Conservation (phyloP, 2,329 filamentous ascomycete genomes). For the Epichloe aotearoae region DNA sequence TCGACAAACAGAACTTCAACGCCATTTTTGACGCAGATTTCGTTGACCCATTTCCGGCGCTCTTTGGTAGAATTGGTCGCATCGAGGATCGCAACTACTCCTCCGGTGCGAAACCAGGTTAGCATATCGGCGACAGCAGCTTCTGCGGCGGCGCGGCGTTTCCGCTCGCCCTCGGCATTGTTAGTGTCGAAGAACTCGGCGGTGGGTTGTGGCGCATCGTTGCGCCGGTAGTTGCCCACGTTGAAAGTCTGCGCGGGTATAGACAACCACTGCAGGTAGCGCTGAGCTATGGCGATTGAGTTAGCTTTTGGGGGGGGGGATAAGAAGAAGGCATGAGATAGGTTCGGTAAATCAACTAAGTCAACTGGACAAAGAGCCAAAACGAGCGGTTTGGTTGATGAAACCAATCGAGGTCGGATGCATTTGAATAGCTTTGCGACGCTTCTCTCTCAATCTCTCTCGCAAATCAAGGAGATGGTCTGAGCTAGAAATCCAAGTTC, state of each 20-base stretch:
- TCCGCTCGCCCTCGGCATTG: conserved; percentile 81
- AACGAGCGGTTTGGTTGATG: neutral
- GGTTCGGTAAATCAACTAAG: neutral
- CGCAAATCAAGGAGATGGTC: too few relatives aligned
- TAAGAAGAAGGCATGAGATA: neutral
- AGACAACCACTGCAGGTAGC: conserved; percentile 93
- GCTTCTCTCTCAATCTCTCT: too few relatives aligned
- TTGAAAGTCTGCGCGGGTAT: conserved; percentile 94
- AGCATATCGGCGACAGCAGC: conserved; percentile 90
- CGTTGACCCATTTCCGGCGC: conserved; percentile 80
- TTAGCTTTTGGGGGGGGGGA: neutral
- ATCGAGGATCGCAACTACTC: conserved; percentile 85
- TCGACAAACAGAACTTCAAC: conserved; percentile 94
- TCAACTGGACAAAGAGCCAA: neutral
- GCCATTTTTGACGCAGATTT: conserved; percentile 59
- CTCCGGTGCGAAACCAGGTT: conserved; percentile 71
- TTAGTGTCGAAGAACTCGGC: conserved; percentile 91
- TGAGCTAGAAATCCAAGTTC: conserved; percentile 8
- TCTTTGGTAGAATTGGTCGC: conserved; percentile 93
- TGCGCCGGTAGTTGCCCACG: conserved; percentile 87
- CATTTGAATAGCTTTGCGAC: neutral
- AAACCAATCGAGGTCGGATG: neutral
- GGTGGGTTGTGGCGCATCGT: conserved; percentile 75
- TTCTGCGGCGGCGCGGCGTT: conserved; percentile 77
- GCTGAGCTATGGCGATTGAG: conserved; percentile 47